These are phyloP conservation scores for Ganoderma lucidum DNA, from an alignment of 1,284 basidiomycete genomes.

Conservation along the genomic window DNA sequence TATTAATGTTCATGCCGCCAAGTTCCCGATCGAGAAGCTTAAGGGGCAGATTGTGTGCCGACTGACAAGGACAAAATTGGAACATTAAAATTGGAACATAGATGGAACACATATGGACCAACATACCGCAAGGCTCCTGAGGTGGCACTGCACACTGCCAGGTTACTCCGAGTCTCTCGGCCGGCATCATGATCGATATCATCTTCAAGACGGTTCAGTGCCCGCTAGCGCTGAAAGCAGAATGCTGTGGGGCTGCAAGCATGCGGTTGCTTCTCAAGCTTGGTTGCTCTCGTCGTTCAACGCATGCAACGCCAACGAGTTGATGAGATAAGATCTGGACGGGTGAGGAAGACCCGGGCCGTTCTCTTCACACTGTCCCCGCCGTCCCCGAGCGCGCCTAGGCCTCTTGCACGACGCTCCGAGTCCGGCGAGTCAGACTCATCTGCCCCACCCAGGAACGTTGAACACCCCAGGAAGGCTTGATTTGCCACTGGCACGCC, in stretches of 20 bases:
- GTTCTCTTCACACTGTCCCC: neutral
- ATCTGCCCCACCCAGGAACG: neutral
- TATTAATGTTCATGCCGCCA: neutral
- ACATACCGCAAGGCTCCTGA: neutral
- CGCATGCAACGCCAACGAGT: neutral
- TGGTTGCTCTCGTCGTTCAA: neutral
- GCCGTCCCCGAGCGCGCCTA: neutral
- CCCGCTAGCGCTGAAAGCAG: neutral
- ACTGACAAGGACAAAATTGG: neutral
- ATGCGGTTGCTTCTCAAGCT: neutral
- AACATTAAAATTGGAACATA: neutral
- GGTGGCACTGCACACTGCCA: neutral
- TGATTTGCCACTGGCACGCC: neutral
- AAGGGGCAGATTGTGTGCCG: constrained; percentile 1
- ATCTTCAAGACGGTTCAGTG: neutral
- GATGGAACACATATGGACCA: constrained; percentile 4
- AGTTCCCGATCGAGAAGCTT: neutral
- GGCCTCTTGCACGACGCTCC: neutral
- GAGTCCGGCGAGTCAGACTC: neutral
- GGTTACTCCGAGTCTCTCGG: neutral
- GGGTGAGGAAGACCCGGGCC: neutral
- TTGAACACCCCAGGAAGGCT: neutral
- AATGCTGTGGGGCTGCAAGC: neutral
- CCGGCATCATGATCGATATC: neutral
- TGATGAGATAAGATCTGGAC: neutral